Base-by-base conservation (phyloP, 2,329 filamentous ascomycete genomes). In the Uncinocarpus reesii region DNA sequence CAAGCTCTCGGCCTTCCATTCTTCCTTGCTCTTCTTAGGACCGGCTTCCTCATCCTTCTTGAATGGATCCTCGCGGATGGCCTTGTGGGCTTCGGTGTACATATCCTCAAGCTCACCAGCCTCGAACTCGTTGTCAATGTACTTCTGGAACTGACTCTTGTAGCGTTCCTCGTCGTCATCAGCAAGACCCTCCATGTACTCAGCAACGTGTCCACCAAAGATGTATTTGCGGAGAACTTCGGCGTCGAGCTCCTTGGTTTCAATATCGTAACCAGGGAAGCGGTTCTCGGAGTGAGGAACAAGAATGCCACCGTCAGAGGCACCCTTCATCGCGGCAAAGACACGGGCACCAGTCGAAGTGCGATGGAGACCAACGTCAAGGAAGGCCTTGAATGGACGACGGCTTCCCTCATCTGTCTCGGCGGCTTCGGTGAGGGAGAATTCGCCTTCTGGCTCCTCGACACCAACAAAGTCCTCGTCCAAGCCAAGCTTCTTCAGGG, bases 151-250 rank as follows among this genome's bases (percentile, higher is more conserved):
- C 79, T 98, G 92, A 63, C 80, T 82, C 80, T 90, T 90, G 86
- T 87, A 98, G 70, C 92, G 89, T 82, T 98, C 92, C 85, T 98
- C 92, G 69, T 98, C 92, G 70, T 98, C 92, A 65, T 98, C 92
- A 74, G 92, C 92, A 58, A 98, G 86, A 52, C 84, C 92, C 84
- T 98, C 92, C 92, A 98, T 98, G 83, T 98, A 98, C 82, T 98
- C 92, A 62, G 90, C 89, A 58, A 98, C 86, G 81, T 98, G 92
- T 55, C 92, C 90, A 68, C 80, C 92, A 73, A 86, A 90, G 80
- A 98, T 98, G 84, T 98, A 98, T 79, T 89, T 94, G 80, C 90
- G 88, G 69, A 98, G 86, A 60, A 81, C 84, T 73, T 98, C 92
- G 65, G 88, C 80, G 65, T 98, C 92, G 65, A 98, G 86, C 81